phyloP scores from a whole-genome alignment of 2,329 filamentous ascomycete species.

The Alternaria gansuensis region DNA sequence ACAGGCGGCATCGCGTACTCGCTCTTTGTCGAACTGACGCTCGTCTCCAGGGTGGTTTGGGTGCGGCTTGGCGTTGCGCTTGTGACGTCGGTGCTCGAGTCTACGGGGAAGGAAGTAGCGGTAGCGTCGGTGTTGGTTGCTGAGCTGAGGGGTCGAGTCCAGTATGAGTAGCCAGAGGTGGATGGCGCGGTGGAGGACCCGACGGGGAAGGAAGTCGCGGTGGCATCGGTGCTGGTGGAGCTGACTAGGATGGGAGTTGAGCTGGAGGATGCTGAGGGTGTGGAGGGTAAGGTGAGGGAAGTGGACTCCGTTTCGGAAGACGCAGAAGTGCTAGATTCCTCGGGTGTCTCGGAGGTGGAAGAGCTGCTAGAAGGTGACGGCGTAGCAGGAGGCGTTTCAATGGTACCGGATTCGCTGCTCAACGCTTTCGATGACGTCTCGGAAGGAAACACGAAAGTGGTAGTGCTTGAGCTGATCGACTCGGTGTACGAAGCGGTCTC shows the following conservation, averaged over 20 bases:
- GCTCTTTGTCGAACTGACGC: slow-evolving; percentile 18
- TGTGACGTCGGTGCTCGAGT: not conserved
- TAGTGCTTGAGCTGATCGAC: not conserved
- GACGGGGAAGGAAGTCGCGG: slow-evolving; percentile 9
- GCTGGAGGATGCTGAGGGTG: not conserved
- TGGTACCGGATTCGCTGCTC: slow-evolving; percentile 6
- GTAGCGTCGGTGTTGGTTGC: slow-evolving; percentile 12
- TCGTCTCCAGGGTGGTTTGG: slow-evolving; percentile 22
- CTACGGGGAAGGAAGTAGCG: slow-evolving; percentile 10
- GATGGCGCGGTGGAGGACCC: slow-evolving; percentile 6
- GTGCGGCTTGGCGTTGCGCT: not conserved
- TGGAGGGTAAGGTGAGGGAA: not conserved
- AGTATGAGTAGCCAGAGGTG: slow-evolving; percentile 7
- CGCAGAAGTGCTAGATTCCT: not conserved
- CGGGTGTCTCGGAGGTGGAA: not conserved
- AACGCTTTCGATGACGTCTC: slow-evolving; percentile 6
- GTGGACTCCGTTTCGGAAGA: not conserved
- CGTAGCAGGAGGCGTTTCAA: not conserved
- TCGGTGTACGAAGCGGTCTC: not conserved
- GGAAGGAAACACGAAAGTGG: slow-evolving; percentile 1
- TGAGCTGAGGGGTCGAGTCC: not conserved
- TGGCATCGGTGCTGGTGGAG: slow-evolving; percentile 19
- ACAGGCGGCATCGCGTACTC: slow-evolving; percentile 9
- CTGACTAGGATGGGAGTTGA: not conserved
- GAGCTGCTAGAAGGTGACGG: not conserved